Conservation (phyloP, 2,329 filamentous ascomycete species). For the Fusarium sp. region DNA sequence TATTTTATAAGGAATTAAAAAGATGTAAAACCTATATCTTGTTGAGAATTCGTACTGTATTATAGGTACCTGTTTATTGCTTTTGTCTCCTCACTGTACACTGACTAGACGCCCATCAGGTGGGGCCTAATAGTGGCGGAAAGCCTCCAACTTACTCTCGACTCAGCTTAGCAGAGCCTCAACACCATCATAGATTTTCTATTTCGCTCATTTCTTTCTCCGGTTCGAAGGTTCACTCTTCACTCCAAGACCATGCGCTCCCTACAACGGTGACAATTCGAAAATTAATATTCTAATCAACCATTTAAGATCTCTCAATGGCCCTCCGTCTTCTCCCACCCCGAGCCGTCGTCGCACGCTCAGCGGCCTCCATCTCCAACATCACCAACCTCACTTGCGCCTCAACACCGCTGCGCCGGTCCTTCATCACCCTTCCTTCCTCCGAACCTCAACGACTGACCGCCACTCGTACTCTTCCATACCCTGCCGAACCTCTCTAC, state of each 20-base stretch:
- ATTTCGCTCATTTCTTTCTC: not conserved
- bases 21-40: too few relatives aligned
- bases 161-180: constrained; percentile 40
- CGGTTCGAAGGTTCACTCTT: not conserved
- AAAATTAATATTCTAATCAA: not conserved
- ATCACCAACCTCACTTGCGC: constrained; percentile 39
- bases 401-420: constrained; percentile 53
- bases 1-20: too few relatives aligned
- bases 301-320: constrained; percentile 24
- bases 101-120: constrained; percentile 13
- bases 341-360: constrained; percentile 27
- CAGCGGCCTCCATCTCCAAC: constrained; percentile 26
- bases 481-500: constrained; percentile 80
- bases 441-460: constrained; percentile 73
- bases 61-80: too few relatives aligned
- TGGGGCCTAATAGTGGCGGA: constrained; percentile 23
- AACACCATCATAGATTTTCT: constrained; percentile 45
- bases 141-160: constrained; percentile 35
- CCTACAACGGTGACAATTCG: not conserved
- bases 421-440: constrained; percentile 56
- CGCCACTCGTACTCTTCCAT: constrained; percentile 83
- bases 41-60: too few relatives aligned
- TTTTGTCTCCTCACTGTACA: too few relatives aligned
- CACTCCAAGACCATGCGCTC: constrained; percentile 13
- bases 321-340: constrained; percentile 34